These are phyloP conservation scores for Cercospora sojina DNA, from an alignment of 2,329 filamentous ascomycete genomes.

Conservation along the genomic window DNA sequence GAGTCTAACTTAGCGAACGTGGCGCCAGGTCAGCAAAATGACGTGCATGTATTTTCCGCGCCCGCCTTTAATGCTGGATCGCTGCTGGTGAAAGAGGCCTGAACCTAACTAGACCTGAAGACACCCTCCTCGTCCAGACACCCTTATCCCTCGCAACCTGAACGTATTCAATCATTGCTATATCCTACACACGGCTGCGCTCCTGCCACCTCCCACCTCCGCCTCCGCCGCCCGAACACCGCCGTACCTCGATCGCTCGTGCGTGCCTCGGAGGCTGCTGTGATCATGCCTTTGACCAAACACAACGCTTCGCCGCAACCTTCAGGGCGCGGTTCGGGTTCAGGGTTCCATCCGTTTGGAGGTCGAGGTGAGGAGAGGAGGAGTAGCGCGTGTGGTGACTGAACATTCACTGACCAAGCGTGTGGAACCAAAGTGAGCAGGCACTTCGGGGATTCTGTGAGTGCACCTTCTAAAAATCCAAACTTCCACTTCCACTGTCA, in stretches of 20 bases:
- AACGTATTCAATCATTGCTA: background rate
- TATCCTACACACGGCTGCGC: background rate
- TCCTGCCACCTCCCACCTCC: background rate
- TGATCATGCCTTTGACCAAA: conserved; percentile 16
- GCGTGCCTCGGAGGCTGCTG: background rate
- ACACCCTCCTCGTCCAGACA: background rate
- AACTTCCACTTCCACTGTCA: conserved; percentile 1
- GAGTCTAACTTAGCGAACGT: background rate
- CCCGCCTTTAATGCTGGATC: background rate
- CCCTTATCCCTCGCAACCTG: background rate
- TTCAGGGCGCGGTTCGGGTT: conserved; percentile 26
- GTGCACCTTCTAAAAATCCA: conserved; percentile 20
- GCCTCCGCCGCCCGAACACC: background rate
- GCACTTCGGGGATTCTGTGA: conserved; percentile 53
- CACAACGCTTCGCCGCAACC: conserved; percentile 14
- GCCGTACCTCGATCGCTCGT: background rate
- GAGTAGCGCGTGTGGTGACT: background rate
- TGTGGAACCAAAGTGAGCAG: conserved; percentile 41
- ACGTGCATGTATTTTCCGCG: background rate
- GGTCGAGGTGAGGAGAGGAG: conserved; percentile 38
- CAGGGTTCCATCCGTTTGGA: conserved; percentile 55
- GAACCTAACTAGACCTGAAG: background rate
- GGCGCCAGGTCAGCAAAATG: background rate
- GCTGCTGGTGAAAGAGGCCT: background rate
- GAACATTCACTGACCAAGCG: background rate